phyloP scores from a whole-genome alignment of 1,284 basidiomycete genomes.

The Tilletia walkeri region DNA sequence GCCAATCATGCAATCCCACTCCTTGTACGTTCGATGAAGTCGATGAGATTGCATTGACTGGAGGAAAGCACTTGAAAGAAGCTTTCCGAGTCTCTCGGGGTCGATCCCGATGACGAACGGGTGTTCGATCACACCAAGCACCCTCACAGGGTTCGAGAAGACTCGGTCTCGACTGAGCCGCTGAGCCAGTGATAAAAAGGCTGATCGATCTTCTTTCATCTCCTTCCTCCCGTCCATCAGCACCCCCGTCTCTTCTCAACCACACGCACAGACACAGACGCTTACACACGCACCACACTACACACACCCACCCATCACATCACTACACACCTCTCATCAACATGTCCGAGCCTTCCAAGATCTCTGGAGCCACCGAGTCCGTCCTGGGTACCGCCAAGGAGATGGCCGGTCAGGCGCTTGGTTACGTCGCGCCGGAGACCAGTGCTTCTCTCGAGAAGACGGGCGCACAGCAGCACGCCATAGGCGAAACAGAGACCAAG shows the following conservation, averaged over 20 bases:
- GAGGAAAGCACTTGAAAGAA: no score
- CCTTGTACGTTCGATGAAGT: no score
- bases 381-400: neutral
- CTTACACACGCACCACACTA: neutral
- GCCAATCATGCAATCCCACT: neutral
- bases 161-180: no score
- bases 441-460: neutral
- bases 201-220: neutral
- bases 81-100: no score
- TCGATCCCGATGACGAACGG: no score
- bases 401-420: neutral
- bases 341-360: constrained; percentile 12
- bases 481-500: constrained; percentile 5
- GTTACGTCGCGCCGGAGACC: neutral
- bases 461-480: neutral
- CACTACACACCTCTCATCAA: neutral
- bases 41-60: no score
- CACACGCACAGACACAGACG: neutral
- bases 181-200: no score
- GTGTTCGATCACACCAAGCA: no score
- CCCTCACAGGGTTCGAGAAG: no score
- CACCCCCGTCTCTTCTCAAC: neutral
- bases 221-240: neutral
- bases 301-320: constrained; percentile 1
- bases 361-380: neutral